phyloP scores from a whole-genome alignment of 805 yeast genomes.

The Zygoascus biomembranicola region DNA sequence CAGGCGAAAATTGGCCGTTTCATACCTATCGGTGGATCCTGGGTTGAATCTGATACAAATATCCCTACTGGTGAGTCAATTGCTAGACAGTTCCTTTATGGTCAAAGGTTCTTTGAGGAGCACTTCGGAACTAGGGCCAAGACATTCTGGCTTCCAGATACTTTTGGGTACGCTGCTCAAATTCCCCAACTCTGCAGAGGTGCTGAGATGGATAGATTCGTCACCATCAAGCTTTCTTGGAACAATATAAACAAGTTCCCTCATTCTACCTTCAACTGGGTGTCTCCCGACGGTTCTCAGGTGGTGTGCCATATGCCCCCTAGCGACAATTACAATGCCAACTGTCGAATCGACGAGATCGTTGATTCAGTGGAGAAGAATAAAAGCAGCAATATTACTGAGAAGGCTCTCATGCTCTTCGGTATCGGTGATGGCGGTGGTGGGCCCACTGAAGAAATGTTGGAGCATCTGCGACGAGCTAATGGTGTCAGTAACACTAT shows the following conservation, averaged over 20 bases:
- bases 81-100: conserved; percentile 69
- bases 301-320: conserved; percentile 86
- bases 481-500: conserved; percentile 65
- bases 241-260: conserved; percentile 77
- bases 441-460: conserved; percentile 75
- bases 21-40: conserved; percentile 76
- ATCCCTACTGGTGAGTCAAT: conserved; percentile 75
- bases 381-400: conserved; percentile 59
- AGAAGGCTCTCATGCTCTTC: conserved; percentile 59
- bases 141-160: conserved; percentile 79
- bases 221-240: conserved; percentile 82
- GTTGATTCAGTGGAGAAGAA: conserved; percentile 61
- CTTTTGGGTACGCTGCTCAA: conserved; percentile 81
- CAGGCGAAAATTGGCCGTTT: conserved; percentile 58
- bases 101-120: conserved; percentile 64
- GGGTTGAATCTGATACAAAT: conserved; percentile 88
- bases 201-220: conserved; percentile 61
- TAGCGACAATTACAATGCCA: conserved; percentile 78
- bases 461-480: conserved; percentile 69
- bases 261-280: conserved; percentile 74
- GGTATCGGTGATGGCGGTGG: conserved; percentile 92
- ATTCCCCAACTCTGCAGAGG: conserved; percentile 72
- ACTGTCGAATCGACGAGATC: conserved; percentile 75
- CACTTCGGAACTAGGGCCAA: conserved; percentile 60
- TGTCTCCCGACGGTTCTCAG: conserved; percentile 73